Base-by-base conservation (phyloP, 176 grass and related monocot species). In the Avena eriantha region DNA sequence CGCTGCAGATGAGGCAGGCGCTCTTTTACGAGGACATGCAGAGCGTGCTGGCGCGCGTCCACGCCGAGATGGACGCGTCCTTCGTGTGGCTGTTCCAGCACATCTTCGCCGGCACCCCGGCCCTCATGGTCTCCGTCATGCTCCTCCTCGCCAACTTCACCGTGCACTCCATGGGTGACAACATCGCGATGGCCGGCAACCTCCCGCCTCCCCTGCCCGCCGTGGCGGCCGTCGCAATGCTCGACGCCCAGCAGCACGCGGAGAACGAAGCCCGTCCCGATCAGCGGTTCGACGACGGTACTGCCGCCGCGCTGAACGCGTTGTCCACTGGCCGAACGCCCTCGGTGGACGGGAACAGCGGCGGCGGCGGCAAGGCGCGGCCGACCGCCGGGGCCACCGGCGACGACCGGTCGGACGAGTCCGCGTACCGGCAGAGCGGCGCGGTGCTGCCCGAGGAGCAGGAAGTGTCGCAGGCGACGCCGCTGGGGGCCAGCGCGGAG, bases 31-130 rank as follows among this genome's bases (percentile, higher is more conserved):
- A 96, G 92, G 94, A 99, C 76, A 81, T 89, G 39, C 90, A 92
- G 72, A 84, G 76, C 19, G 88, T 97, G 45, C 76, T 96, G 1
- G 59, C 60, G 5, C 82, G 87, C 49, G 97, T 99, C 2, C 94
- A 92, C 34, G 84, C 76, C 67, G 97, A 99, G 88, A 97, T 99
- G 88, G 89, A 94, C 66, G 87, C 90, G 60, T 99, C 94, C n/a
- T 99, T 99, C 85, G 94, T 99, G 35, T 99, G 97, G 97, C 92
- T 99, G 48, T 99, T 99, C 92, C 97, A 99, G 90, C 92, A 91
- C 84, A 94, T 99, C 69, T 99, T 99, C 83, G 77, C 94, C 46
- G 79, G 97, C 77, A 96, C 97, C 5, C 97, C 97, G 2, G 87
- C 89, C 4, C 94, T 99, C 41, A 99, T 99, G 97, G 90, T 99